Percentiles rank a stretch among this genome's conserved stretches.
These are phyloP conservation scores for Leucosporidium scottii DNA, from an alignment of 768 basidiomycete genomes.

Conservation along the genomic window DNA sequence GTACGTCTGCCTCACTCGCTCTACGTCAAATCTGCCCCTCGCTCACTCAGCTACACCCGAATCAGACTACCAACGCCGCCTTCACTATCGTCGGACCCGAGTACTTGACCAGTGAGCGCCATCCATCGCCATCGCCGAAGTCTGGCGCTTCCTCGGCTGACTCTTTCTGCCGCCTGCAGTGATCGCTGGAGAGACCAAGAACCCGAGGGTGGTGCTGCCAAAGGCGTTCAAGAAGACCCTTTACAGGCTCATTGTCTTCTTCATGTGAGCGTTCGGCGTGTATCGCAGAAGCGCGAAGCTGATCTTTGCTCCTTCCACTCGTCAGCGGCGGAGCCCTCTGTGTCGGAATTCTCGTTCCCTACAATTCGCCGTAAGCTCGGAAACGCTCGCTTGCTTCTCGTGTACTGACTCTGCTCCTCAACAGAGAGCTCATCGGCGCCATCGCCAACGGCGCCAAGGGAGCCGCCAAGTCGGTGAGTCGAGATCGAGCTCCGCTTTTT, in stretches of 20 bases:
- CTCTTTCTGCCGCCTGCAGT: slow-evolving; percentile 38
- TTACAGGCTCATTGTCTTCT: slow-evolving; percentile 63
- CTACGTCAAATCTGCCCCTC: too few species aligned
- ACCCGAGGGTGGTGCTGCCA: slow-evolving; percentile 46
- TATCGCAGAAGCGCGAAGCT: neutral
- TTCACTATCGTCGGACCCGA: slow-evolving; percentile 55
- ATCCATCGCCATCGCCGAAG: too few species aligned
- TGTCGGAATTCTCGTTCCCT: slow-evolving; percentile 79
- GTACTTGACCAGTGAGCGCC: slow-evolving; percentile 30
- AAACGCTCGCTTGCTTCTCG: too few species aligned
- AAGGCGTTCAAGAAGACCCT: slow-evolving; percentile 62
- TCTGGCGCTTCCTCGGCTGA: neutral
- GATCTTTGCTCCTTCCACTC: slow-evolving; percentile 1
- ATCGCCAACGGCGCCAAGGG: neutral
- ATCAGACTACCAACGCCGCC: slow-evolving; percentile 44
- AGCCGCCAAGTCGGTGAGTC: slow-evolving; percentile 1
- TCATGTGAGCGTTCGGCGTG: slow-evolving; percentile 39
- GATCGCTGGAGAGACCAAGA: slow-evolving; percentile 45
- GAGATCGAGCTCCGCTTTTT: neutral
- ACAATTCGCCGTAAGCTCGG: slow-evolving; percentile 58
- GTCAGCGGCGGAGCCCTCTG: slow-evolving; percentile 59
- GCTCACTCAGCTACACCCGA: too few species aligned
- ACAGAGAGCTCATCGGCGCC: neutral
- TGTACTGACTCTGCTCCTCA: neutral
- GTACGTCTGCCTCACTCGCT: slow-evolving; percentile 41